phyloP scores from a whole-genome alignment of 176 grass and related monocot species.

The Oryza coarctata region DNA sequence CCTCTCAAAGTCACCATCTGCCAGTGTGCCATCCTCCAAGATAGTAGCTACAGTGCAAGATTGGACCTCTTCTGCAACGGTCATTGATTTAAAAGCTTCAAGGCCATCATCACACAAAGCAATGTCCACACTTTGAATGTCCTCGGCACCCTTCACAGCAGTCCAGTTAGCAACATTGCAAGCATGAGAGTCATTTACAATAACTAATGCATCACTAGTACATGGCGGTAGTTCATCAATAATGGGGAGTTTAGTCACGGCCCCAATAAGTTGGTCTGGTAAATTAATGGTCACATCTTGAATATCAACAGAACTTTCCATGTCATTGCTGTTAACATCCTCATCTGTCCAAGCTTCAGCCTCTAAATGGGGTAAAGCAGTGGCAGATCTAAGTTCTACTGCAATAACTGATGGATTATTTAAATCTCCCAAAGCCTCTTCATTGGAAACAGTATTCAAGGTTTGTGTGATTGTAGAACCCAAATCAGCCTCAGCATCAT shows the following conservation, averaged over 20 bases:
- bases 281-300: background rate
- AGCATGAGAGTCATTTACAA: background rate
- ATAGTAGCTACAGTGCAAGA: background rate
- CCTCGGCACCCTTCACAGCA: background rate
- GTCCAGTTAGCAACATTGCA: background rate
- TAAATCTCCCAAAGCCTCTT: background rate
- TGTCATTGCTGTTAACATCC: no score
- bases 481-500: background rate
- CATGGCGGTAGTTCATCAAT: background rate
- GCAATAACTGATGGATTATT: background rate
- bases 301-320: no score
- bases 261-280: background rate
- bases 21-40: background rate
- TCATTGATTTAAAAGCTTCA: background rate
- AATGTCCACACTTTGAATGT: background rate
- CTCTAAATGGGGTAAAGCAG: background rate
- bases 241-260: background rate
- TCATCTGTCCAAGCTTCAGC: background rate
- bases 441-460: background rate
- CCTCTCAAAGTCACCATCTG: background rate
- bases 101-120: background rate
- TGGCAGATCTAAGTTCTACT: background rate
- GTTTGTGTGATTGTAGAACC: background rate
- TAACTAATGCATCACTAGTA: background rate
- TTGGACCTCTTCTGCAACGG: background rate